phyloP scores from a whole-genome alignment of 805 yeast genomes.

The Suhomyces prunicola region DNA sequence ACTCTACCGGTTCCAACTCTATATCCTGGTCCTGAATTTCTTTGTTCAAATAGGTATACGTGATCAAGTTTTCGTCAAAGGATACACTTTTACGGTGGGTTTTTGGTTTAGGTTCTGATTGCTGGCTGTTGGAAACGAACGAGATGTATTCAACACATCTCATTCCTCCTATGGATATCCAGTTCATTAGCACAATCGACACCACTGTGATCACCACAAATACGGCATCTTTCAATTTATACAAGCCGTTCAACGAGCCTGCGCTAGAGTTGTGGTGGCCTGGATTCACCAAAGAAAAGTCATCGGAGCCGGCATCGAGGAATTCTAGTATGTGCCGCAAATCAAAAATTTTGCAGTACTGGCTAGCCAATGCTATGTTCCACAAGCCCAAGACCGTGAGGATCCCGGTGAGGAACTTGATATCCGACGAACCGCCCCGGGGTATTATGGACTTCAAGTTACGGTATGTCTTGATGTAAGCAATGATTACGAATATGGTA shows the following conservation, averaged over 20 bases:
- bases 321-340: background rate
- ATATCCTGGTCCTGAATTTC: background rate
- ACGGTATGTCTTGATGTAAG: slow-evolving; percentile 6
- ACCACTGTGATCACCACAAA: slow-evolving; percentile 8
- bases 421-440: slow-evolving; percentile 7
- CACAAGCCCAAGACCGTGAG: slow-evolving; percentile 3
- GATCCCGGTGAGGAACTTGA: background rate
- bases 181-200: slow-evolving; percentile 11
- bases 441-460: slow-evolving; percentile 4
- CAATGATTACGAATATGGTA: background rate
- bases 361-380: slow-evolving; percentile 2
- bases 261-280: background rate
- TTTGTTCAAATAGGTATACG: slow-evolving; percentile 12
- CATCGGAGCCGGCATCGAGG: background rate
- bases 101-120: slow-evolving; percentile 2
- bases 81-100: slow-evolving; percentile 15
- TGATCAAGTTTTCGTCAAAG: slow-evolving; percentile 15
- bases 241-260: slow-evolving; percentile 6
- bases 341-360: slow-evolving; percentile 1
- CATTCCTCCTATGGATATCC: slow-evolving; percentile 11
- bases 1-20: background rate
- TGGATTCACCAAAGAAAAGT: slow-evolving; percentile 1
- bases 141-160: slow-evolving; percentile 16
- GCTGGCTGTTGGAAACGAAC: slow-evolving; percentile 8
- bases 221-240: slow-evolving; percentile 11